These are phyloP conservation scores for Verticillium nonalfalfae DNA, from an alignment of 2,329 filamentous ascomycete genomes.

Conservation along the genomic window DNA sequence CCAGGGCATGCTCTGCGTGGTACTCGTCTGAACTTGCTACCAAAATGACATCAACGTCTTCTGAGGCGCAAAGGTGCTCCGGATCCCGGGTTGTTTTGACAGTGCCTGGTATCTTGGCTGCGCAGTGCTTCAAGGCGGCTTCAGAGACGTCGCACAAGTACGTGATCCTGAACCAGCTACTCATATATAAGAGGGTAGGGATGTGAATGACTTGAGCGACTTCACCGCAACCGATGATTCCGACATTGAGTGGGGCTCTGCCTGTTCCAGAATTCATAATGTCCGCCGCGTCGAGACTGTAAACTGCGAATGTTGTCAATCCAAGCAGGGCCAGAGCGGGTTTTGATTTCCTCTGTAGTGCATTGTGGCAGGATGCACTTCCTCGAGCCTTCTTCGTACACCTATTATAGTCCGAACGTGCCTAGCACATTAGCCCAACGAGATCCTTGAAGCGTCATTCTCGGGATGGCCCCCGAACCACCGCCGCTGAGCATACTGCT, in stretches of 20 bases:
- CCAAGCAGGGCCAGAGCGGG: too few species aligned
- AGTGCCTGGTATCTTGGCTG: conserved; percentile 17
- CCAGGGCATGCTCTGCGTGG: conserved; percentile 39
- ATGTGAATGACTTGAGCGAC: conserved; percentile 5
- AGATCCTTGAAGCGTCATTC: too few species aligned
- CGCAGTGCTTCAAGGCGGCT: neutral
- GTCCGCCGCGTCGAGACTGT: neutral
- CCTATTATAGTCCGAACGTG: too few species aligned
- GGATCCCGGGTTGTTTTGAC: conserved; percentile 24
- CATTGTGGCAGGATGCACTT: too few species aligned
- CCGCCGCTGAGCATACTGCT: neutral
- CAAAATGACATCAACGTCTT: conserved; percentile 41
- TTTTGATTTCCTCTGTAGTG: too few species aligned
- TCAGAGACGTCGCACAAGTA: conserved; percentile 4
- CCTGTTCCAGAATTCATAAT: neutral
- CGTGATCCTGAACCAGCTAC: neutral
- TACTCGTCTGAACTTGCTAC: conserved; percentile 43
- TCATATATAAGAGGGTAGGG: conserved; percentile 1
- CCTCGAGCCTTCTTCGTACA: too few species aligned
- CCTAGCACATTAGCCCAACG: too few species aligned
- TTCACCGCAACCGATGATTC: conserved; percentile 4
- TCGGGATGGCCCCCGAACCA: neutral
- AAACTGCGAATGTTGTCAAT: too few species aligned
- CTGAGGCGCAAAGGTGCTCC: conserved; percentile 25
- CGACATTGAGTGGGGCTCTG: neutral